Conservation (phyloP, 345 rosid genomes). For the Barbarea vulgaris region DNA sequence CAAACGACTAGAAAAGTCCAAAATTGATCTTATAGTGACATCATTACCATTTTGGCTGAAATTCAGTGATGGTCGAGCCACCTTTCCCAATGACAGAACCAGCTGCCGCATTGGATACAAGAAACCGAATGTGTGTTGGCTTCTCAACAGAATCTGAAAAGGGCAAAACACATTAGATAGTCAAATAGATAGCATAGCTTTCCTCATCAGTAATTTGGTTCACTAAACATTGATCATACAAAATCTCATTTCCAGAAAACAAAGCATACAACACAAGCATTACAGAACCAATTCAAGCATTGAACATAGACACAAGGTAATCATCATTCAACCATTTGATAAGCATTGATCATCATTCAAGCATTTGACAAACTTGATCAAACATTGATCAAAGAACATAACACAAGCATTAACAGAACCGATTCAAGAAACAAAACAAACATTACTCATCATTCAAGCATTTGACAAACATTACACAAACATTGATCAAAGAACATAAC, state of each 20-base stretch:
- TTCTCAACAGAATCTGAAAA: constrained; percentile 73
- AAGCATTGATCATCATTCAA: too few relatives aligned
- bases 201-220: background rate
- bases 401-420: too few relatives aligned
- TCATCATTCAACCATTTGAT: too few relatives aligned
- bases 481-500: too few relatives aligned
- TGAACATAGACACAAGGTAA: too few relatives aligned
- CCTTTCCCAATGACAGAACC: constrained; percentile 99
- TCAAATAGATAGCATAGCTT: constrained; percentile 4
- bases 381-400: too few relatives aligned
- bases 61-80: constrained; percentile 94
- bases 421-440: too few relatives aligned
- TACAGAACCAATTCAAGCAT: too few relatives aligned
- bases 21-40: too few relatives aligned
- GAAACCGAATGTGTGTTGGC: constrained; percentile 78
- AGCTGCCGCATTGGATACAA: constrained; percentile 97
- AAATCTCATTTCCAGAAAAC: background rate
- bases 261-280: background rate
- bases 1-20: constrained; percentile 28
- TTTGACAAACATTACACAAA: too few relatives aligned
- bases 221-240: background rate
- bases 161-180: background rate
- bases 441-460: too few relatives aligned
- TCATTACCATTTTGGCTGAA: constrained; percentile 91
- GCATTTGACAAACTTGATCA: too few relatives aligned